phyloP scores from a whole-genome alignment of 2,329 filamentous ascomycete species.

The Fusarium paranaense region DNA sequence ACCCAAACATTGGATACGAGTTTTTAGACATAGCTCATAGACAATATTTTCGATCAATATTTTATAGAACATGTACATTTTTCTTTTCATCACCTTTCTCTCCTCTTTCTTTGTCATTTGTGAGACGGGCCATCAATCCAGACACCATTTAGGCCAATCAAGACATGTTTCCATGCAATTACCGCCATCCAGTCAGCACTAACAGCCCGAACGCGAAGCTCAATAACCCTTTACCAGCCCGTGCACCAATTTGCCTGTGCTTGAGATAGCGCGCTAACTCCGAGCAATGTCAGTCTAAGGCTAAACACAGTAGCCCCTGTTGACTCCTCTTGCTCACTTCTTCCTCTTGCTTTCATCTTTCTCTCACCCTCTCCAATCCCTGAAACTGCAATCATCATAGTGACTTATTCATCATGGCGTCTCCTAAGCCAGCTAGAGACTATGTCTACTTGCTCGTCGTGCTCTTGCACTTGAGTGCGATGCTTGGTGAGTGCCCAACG shows the following conservation, averaged over 20 bases:
- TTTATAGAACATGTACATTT: not conserved
- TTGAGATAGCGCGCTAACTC: not conserved
- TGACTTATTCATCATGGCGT: not conserved
- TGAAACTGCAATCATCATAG: not conserved
- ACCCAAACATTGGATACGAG: not conserved
- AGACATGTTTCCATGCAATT: not conserved
- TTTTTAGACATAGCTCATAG: not conserved
- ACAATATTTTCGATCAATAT: not conserved
- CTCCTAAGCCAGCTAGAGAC: not conserved
- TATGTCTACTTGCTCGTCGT: not conserved
- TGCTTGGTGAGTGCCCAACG: not conserved
- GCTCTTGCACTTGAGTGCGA: not conserved
- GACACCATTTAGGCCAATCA: not conserved
- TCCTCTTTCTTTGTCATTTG: not conserved
- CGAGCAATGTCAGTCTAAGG: no score
- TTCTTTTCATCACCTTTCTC: not conserved
- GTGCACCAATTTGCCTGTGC: accelerated
- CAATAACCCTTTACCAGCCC: not conserved
- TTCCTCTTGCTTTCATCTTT: not conserved
- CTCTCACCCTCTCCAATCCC: not conserved
- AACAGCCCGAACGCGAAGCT: not conserved
- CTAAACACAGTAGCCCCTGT: not conserved
- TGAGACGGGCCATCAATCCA: not conserved
- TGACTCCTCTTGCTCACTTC: not conserved
- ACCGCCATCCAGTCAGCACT: not conserved